phyloP scores from a whole-genome alignment of 2,329 filamentous ascomycete genomes.

The Bipolaris zeicola region DNA sequence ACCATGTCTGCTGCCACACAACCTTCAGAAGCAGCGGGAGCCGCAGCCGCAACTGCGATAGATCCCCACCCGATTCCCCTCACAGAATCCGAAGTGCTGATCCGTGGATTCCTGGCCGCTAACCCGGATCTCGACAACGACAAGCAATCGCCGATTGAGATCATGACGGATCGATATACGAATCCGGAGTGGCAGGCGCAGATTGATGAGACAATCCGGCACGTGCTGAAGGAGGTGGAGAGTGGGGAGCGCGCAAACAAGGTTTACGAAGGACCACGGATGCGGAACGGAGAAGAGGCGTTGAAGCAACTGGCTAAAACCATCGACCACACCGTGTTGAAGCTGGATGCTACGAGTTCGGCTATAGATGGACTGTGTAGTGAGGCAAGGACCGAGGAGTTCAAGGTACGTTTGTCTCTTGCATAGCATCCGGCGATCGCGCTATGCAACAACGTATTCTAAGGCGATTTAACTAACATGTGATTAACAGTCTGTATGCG shows the following conservation, averaged over 20 bases:
- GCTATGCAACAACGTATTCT: background rate
- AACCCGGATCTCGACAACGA: conserved; percentile 39
- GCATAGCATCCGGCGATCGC: background rate
- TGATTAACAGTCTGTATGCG: conserved; percentile 59
- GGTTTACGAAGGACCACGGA: conserved; percentile 35
- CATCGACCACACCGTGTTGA: conserved; percentile 59
- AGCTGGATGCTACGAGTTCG: conserved; percentile 53
- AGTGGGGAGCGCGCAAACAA: conserved; percentile 36
- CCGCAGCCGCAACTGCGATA: conserved; percentile 5
- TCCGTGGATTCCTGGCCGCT: conserved; percentile 42
- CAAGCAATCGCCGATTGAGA: conserved; percentile 29
- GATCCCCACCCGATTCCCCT: conserved; percentile 32
- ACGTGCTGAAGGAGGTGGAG: conserved; percentile 35
- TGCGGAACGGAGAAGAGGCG: conserved; percentile 34
- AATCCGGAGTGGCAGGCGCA: conserved; percentile 53
- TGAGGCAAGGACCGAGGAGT: conserved; percentile 57
- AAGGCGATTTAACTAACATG: conserved; percentile 4
- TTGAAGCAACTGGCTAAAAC: conserved; percentile 43
- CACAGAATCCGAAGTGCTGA: conserved; percentile 43
- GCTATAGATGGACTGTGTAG: conserved; percentile 61
- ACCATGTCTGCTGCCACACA: conserved; percentile 18
- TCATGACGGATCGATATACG: conserved; percentile 53
- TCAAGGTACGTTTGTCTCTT: conserved; percentile 47
- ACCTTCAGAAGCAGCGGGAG: conserved; percentile 10
- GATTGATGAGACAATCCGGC: conserved; percentile 45